Percentiles rank a stretch among this genome's conserved stretches.
These are phyloP conservation scores for Botryosphaeria agaves DNA, from an alignment of 2,329 filamentous ascomycete species.

Conservation along the genomic window DNA sequence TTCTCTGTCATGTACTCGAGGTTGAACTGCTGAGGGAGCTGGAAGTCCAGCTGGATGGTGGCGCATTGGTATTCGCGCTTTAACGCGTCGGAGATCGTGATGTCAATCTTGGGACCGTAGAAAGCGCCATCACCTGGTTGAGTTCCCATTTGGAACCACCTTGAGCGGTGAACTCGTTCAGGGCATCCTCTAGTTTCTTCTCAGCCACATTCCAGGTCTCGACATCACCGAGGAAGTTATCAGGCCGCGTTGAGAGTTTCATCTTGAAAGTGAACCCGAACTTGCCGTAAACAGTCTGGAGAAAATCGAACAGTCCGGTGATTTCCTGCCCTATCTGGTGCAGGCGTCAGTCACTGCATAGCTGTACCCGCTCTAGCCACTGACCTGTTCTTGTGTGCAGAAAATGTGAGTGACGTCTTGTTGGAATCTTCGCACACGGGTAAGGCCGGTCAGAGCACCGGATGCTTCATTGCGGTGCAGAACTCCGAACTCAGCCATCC, in stretches of 20 bases:
- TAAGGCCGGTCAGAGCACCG: constrained; percentile 77
- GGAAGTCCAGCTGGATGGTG: constrained; percentile 89
- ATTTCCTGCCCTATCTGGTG: constrained; percentile 51
- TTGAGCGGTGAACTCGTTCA: constrained; percentile 54
- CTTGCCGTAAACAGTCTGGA: constrained; percentile 61
- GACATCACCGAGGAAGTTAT: constrained; percentile 75
- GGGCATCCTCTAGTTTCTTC: constrained; percentile 56
- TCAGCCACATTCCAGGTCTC: constrained; percentile 86
- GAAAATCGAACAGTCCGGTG: constrained; percentile 70
- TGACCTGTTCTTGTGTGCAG: constrained; percentile 61
- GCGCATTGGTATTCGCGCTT: constrained; percentile 76
- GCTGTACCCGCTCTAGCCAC: constrained; percentile 1
- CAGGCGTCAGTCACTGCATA: constrained; percentile 4
- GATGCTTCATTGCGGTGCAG: constrained; percentile 92
- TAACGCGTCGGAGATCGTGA: constrained; percentile 79
- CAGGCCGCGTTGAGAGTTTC: constrained; percentile 79
- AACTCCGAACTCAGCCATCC: constrained; percentile 90
- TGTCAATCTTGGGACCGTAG: constrained; percentile 97
- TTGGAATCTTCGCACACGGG: constrained; percentile 82
- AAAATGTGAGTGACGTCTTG: constrained; percentile 97
- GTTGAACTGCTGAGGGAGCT: constrained; percentile 70
- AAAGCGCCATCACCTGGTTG: constrained; percentile 92
- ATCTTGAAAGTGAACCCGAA: constrained; percentile 85
- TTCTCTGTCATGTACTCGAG: constrained; percentile 63
- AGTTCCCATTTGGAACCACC: constrained; percentile 64